Base-by-base conservation (phyloP, 1,284 basidiomycete genomes). In the Moesziomyces antarcticus region DNA sequence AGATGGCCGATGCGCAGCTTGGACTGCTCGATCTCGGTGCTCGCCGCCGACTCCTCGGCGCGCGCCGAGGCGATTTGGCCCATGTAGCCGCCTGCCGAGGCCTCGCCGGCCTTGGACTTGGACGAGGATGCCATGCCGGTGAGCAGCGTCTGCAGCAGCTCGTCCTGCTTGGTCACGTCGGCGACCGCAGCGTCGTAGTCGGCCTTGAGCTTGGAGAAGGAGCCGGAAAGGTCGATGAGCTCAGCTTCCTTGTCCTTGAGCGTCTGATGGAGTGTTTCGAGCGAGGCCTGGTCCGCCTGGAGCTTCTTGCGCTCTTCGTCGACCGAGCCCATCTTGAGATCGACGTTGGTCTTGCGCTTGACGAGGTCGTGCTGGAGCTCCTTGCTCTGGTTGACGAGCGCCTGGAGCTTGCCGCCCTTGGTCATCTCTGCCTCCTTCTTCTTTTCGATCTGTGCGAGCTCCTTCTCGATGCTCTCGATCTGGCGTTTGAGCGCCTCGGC, bases 31-130 rank as follows among this genome's bases (percentile, higher is more conserved):
- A 93, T 92, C 79, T 96, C 94, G 0, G 94, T 91, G 7, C 88
- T 87, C 0, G 91, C 91, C 46, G 92, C 90, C 0, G 93, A 90
- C 1, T 92, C 86, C 10, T 90, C 89, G 2, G 89, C 89, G 71
- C 90, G 90, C 0, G 94, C 93, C n/a, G 93, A 91, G 2, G 94
- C 93, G 25, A 99, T 89, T 83, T 97, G 94, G 27, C 95, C 97
- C 89, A 98, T 91, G 85, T 97, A 99, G 0, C 95, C 95, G 11
- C 95, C 94, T 10, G 93, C 91, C 9, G 73, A 77, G 27, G 84
- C 83, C 5, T 89, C 88, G 42, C 86, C 86, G 11, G 80, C 82
- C 46, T 84, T 83, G 18, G 87, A 88, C 41, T 88, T 88, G 8
- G 89, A 90, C 14, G 56, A 64, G 1, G 88, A 88, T 0, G 92